Conservation (phyloP, 176 grass and related monocot genomes). For the Eremochloa ophiuroides region DNA sequence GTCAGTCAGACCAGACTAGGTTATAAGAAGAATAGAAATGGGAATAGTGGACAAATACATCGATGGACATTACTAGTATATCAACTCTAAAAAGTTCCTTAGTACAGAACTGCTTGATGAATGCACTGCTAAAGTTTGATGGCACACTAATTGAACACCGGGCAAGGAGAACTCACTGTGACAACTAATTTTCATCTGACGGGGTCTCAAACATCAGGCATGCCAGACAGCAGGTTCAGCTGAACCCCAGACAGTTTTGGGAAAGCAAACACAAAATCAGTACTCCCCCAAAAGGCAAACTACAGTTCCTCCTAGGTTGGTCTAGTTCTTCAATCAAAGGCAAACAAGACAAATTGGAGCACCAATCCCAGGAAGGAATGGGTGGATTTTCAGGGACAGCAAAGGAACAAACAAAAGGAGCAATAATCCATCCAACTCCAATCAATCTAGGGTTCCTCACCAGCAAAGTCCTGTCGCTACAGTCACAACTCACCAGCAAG, state of each 20-base stretch:
- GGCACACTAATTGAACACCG: neutral
- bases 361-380: neutral
- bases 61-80: too few relatives aligned
- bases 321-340: neutral
- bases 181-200: neutral
- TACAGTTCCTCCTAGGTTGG: neutral
- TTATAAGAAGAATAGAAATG: neutral
- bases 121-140: neutral
- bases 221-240: neutral
- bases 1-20: neutral
- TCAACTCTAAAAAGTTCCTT: neutral
- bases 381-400: neutral
- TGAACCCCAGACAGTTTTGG: neutral
- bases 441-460: constrained; percentile 15
- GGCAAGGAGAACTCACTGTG: neutral
- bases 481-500: too few relatives aligned
- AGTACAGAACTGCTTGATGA: neutral
- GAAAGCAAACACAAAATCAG: neutral
- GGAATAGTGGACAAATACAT: too few relatives aligned
- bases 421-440: neutral
- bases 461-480: neutral
- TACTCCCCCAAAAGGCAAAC: neutral
- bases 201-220: neutral
- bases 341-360: neutral
- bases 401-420: neutral